These are phyloP conservation scores for Ambrosiella cleistominuta DNA, from an alignment of 2,329 filamentous ascomycete species.

Conservation along the genomic window DNA sequence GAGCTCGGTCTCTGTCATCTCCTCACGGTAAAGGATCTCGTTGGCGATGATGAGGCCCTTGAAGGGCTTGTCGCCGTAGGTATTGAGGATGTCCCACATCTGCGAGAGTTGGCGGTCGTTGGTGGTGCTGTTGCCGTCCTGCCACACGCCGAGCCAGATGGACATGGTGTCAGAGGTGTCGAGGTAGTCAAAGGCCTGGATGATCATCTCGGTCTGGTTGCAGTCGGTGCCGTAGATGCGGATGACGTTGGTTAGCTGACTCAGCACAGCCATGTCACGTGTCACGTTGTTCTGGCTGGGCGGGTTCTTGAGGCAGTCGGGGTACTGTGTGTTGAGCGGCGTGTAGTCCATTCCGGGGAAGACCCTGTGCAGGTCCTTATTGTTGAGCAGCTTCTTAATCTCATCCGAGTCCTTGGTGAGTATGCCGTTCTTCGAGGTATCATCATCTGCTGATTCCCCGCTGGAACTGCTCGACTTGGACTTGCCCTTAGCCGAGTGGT, in stretches of 20 bases:
- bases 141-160: conserved; percentile 89
- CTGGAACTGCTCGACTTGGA: conserved; percentile 15
- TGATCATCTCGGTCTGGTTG: conserved; percentile 88
- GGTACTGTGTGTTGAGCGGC: conserved; percentile 77
- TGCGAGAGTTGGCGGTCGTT: conserved; percentile 66
- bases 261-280: conserved; percentile 73
- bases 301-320: conserved; percentile 57
- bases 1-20: conserved; percentile 50
- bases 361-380: conserved; percentile 69
- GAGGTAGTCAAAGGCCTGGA: conserved; percentile 63
- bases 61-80: conserved; percentile 51
- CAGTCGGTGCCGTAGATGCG: conserved; percentile 91
- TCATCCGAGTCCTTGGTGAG: conserved; percentile 57
- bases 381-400: conserved; percentile 68
- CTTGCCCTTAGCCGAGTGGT: conserved; percentile 23
- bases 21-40: conserved; percentile 58
- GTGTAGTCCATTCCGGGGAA: conserved; percentile 96
- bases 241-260: conserved; percentile 73
- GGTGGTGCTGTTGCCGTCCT: conserved; percentile 67
- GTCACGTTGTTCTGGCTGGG: conserved; percentile 92
- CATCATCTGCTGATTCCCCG: conserved; percentile 35
- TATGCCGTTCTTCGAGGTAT: conserved; percentile 47
- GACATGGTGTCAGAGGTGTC: conserved; percentile 57
- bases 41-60: conserved; percentile 70
- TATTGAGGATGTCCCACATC: conserved; percentile 68